Evolutionary conservation across 805 yeast species (phyloP).

Genomic region (Yueomyces sinensis): DNA sequence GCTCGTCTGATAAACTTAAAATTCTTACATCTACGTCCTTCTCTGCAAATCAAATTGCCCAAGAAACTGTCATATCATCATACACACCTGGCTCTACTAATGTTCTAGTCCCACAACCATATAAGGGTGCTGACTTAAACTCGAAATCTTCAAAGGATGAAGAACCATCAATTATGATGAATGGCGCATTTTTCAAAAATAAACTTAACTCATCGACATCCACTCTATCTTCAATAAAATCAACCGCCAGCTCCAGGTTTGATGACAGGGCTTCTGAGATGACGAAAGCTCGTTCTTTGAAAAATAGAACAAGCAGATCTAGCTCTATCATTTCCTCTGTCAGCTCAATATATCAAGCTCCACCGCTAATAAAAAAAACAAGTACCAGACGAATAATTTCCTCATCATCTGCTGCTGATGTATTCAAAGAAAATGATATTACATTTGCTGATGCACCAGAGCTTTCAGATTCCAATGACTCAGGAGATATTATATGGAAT

Average conservation of each 20-base stretch:
- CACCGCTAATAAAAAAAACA: constrained; percentile 17
- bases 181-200: constrained; percentile 3
- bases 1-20: background rate
- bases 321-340: constrained; percentile 10
- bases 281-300: background rate
- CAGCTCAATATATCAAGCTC: constrained; percentile 9
- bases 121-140: constrained; percentile 19
- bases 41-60: constrained; percentile 5
- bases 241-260: background rate
- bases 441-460: constrained; percentile 66
- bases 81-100: constrained; percentile 32
- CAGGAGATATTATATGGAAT: constrained; percentile 19
- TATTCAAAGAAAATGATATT: constrained; percentile 58
- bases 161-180: background rate
- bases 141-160: background rate
- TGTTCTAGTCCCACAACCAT: constrained; percentile 31
- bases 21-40: constrained; percentile 1
- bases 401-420: constrained; percentile 30
- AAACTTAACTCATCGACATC: constrained; percentile 13
- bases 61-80: constrained; percentile 21
- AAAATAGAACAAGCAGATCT: background rate
- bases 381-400: constrained; percentile 24
- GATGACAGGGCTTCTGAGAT: background rate
- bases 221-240: constrained; percentile 2
- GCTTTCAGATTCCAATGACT: constrained; percentile 37